phyloP scores from a whole-genome alignment of 106 monocot genomes.

The Alisma plantagoaquatica region DNA sequence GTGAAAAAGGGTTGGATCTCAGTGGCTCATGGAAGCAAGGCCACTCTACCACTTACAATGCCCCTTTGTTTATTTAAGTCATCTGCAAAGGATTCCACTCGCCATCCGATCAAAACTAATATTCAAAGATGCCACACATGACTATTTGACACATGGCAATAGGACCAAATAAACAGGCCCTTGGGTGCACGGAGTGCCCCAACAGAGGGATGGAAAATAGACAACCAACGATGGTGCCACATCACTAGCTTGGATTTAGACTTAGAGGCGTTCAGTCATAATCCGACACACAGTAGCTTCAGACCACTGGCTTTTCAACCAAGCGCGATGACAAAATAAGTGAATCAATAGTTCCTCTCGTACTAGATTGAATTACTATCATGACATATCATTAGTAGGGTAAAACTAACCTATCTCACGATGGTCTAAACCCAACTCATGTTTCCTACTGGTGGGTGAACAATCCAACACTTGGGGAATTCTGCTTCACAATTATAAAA shows the following conservation, averaged over 20 bases:
- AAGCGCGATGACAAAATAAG: too few relatives aligned
- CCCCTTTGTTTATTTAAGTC: not conserved
- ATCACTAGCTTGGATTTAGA: too few relatives aligned
- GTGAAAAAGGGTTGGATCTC: too few relatives aligned
- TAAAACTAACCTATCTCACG: not conserved
- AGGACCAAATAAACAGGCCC: not conserved
- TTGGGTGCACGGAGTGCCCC: not conserved
- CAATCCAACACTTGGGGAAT: not conserved
- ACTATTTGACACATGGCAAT: not conserved
- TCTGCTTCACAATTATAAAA: not conserved
- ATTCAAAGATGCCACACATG: not conserved
- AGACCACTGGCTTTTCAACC: too few relatives aligned
- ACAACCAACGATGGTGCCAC: too few relatives aligned
- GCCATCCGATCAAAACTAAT: too few relatives aligned
- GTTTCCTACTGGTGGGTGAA: not conserved
- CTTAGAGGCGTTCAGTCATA: too few relatives aligned
- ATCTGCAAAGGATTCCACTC: not conserved
- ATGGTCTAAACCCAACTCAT: not conserved
- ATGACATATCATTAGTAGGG: not conserved
- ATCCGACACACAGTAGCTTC: too few relatives aligned
- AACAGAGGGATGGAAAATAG: not conserved
- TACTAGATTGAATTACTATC: too few relatives aligned
- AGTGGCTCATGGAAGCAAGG: too few relatives aligned
- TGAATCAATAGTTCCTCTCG: too few relatives aligned
- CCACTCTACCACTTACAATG: constrained; percentile 1